Base-by-base conservation (phyloP, 2,329 filamentous ascomycete species). In the Pseudogymnoascus sp. region DNA sequence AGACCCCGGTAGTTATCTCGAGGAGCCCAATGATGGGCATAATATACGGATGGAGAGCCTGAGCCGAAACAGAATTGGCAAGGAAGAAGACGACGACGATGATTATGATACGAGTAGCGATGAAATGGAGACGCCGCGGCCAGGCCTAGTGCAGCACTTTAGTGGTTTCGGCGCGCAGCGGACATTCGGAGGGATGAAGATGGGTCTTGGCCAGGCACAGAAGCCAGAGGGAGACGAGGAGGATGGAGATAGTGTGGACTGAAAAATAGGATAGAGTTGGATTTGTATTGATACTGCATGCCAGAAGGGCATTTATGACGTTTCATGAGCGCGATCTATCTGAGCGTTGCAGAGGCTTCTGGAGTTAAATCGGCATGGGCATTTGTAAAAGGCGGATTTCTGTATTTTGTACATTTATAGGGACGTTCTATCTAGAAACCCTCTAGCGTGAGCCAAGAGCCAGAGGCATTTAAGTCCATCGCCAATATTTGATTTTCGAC, bases 91-190 rank as follows among this genome's bases (percentile, higher is more conserved):
- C 8, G 70, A 67, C 14, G 69, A 68, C 9, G 70, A 72, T 62
- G 68, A 68, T 31, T 72, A 72, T 60, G 69, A 71, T n/a, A 66
- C 69, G 14, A 73, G 70, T 53, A 70, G 68, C 34, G 71, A 72
- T 64, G 71, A 73, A 34, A 34, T 71, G 18, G 69, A 70, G 59
- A 60, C 59, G 3, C 59, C 34, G 18, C 18, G 59, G 16, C 59
- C 59, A 31, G 38, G 38, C 7, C 59, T 60, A 12, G 38, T 60
- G 4, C 34, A 60, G 36, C 59, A 60, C 34, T 38, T 60, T 12
- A 60, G 59, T 40, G 59, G 59, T 5, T 60, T 61, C 25, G 43
- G 18, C 5, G 61, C 64, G 37, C 16, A 61, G 63, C 36, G 18
- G 34, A 61, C 18, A n/a, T 62, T 62, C 25, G 60, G 60, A 18